A percentile compares a stretch with the other conserved stretches of the same genome.
These are phyloP conservation scores for Eragrostis tef DNA, from an alignment of 202 grass and related monocot species.

Conservation along the genomic window DNA sequence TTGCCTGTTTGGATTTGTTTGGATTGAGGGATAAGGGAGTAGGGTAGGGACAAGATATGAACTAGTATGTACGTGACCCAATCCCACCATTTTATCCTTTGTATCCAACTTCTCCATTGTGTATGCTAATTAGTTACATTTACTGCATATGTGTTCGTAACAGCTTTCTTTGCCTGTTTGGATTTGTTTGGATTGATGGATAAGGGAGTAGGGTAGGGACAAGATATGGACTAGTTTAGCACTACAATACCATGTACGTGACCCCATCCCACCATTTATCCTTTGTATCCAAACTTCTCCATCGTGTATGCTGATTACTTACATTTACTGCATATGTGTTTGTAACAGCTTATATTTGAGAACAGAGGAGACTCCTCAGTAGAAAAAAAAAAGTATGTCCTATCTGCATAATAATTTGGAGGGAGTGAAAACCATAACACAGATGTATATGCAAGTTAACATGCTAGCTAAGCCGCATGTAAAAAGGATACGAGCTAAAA, in stretches of 20 bases:
- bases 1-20: not conserved
- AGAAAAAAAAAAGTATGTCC: not conserved
- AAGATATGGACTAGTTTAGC: not conserved
- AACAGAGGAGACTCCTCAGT: not conserved
- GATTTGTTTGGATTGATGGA: not conserved
- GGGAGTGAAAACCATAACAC: not conserved
- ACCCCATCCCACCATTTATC: not conserved
- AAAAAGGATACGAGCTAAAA: conserved; percentile 16
- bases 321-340: too few relatives aligned
- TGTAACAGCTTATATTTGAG: not conserved
- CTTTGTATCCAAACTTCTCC: not conserved
- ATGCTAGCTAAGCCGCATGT: not conserved
- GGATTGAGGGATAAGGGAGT: not conserved
- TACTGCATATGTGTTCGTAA: not conserved
- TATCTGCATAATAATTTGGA: not conserved
- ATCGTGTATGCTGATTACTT: not conserved
- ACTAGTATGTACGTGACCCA: not conserved
- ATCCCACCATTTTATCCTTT: not conserved
- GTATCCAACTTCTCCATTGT: not conserved
- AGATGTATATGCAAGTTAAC: not conserved
- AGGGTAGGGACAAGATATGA: not conserved
- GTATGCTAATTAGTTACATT: not conserved
- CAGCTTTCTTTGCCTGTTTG: not conserved
- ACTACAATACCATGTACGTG: too few relatives aligned
- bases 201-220: not conserved